phyloP scores from a whole-genome alignment of 169 alveolate species.

The Eimeria acervulina region DNA sequence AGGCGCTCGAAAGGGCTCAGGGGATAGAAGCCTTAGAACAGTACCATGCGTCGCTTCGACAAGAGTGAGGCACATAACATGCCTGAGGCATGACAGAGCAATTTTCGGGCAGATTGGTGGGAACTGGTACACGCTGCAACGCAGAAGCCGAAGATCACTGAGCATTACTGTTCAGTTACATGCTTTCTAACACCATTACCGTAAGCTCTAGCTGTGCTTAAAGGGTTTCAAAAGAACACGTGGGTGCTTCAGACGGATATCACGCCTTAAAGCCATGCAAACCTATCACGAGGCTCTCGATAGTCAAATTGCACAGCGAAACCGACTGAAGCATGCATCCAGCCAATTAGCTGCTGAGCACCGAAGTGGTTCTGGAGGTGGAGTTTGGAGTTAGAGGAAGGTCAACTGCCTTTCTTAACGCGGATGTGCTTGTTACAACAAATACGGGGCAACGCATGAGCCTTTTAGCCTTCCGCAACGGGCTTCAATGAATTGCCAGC shows the following conservation, averaged over 20 bases:
- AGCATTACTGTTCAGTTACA: not conserved
- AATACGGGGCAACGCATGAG: not conserved
- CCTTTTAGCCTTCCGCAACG: not conserved
- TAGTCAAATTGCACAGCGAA: constrained; percentile 25
- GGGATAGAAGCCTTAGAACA: constrained; percentile 11
- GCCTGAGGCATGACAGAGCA: not conserved
- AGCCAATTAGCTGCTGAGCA: not conserved
- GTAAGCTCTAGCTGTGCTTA: not conserved
- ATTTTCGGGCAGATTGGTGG: not conserved
- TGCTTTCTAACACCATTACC: not conserved
- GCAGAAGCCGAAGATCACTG: not conserved
- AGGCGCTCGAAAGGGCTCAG: constrained; percentile 39
- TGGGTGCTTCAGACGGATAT: constrained; percentile 16
- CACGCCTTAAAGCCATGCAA: constrained; percentile 53
- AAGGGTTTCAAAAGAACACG: too few species aligned
- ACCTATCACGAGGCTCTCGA: constrained; percentile 66
- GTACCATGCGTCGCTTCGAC: constrained; percentile 16
- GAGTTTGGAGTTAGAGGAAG: not conserved
- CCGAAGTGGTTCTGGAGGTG: not conserved
- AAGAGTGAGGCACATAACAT: constrained; percentile 38
- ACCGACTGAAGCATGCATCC: not conserved
- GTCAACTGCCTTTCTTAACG: not conserved
- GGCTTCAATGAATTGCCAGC: too few species aligned
- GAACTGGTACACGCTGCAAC: not conserved
- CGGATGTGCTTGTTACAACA: not conserved